Percentiles rank a stretch among this genome's conserved stretches.
Conservation (phyloP, 1,139 yeast genomes). For the Blastobotrys ciferrii region DNA sequence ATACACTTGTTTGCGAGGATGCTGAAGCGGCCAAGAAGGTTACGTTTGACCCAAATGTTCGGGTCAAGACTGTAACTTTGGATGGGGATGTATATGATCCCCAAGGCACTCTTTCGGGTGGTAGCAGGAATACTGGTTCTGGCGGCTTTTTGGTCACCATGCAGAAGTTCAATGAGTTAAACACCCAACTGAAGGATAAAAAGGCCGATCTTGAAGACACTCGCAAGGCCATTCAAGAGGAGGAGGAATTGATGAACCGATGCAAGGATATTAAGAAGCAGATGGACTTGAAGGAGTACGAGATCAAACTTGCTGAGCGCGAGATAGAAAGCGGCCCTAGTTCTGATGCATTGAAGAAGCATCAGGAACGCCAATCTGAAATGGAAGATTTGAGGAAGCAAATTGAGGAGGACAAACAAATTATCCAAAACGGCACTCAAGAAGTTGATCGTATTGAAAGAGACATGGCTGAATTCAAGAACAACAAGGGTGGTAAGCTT, state of each 20-base stretch:
- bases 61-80: constrained; percentile 82
- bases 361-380: constrained; percentile 50
- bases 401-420: constrained; percentile 40
- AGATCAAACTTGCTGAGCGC: constrained; percentile 58
- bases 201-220: constrained; percentile 45
- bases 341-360: constrained; percentile 49
- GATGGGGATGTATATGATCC: constrained; percentile 97
- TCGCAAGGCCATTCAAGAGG: constrained; percentile 44
- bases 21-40: constrained; percentile 84
- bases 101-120: constrained; percentile 93
- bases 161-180: constrained; percentile 62
- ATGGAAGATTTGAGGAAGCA: constrained; percentile 45
- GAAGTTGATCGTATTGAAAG: constrained; percentile 61
- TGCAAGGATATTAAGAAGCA: constrained; percentile 65
- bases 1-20: constrained; percentile 79
- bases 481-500: constrained; percentile 77
- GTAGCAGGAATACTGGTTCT: constrained; percentile 56
- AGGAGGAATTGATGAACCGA: constrained; percentile 47
- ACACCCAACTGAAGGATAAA: constrained; percentile 42
- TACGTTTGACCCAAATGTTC: constrained; percentile 79
- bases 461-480: constrained; percentile 80
- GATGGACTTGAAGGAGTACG: constrained; percentile 64
- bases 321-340: constrained; percentile 63
- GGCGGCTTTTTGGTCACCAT: constrained; percentile 58
- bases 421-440: constrained; percentile 31